These are phyloP conservation scores for Glonium stellatum DNA, from an alignment of 495 filamentous ascomycete genomes.

Conservation along the genomic window DNA sequence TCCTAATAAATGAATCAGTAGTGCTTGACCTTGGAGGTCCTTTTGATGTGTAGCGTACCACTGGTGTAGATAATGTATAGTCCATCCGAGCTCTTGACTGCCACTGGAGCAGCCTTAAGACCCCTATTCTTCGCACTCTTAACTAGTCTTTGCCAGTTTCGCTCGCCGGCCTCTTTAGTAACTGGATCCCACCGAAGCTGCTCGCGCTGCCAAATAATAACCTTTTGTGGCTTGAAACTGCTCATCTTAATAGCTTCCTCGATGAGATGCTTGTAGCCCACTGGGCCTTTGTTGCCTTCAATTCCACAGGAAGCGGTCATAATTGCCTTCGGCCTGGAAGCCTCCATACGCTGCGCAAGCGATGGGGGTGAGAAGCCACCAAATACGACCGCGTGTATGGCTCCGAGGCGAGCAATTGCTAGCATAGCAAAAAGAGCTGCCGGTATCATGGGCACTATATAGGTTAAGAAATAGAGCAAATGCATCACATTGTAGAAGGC, in stretches of 20 bases:
- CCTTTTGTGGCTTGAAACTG: slow-evolving; percentile 38
- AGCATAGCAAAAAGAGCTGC: slow-evolving; percentile 78
- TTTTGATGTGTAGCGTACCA: slow-evolving; percentile 38
- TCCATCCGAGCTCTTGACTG: slow-evolving; percentile 66
- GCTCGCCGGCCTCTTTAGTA: slow-evolving; percentile 56
- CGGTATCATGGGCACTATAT: slow-evolving; percentile 89
- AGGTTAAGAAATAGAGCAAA: background rate
- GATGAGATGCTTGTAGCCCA: slow-evolving; percentile 64
- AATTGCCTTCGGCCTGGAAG: slow-evolving; percentile 64
- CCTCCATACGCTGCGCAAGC: slow-evolving; percentile 83
- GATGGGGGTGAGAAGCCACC: slow-evolving; percentile 79
- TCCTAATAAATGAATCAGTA: slow-evolving; percentile 39
- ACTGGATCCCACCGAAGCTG: slow-evolving; percentile 66
- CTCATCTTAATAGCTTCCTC: slow-evolving; percentile 36
- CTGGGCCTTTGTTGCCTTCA: slow-evolving; percentile 72
- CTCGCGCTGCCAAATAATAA: slow-evolving; percentile 74
- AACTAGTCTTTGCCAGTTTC: slow-evolving; percentile 72
- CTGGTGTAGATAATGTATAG: slow-evolving; percentile 90
- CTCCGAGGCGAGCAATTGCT: slow-evolving; percentile 72
- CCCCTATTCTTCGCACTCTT: slow-evolving; percentile 58
- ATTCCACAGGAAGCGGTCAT: slow-evolving; percentile 90
- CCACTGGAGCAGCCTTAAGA: slow-evolving; percentile 61
- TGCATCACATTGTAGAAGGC: slow-evolving; percentile 21
- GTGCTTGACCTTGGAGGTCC: background rate
- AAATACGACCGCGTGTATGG: slow-evolving; percentile 87